Base-by-base conservation (phyloP, 129 eudicot species). In the Sambucus nigra region DNA sequence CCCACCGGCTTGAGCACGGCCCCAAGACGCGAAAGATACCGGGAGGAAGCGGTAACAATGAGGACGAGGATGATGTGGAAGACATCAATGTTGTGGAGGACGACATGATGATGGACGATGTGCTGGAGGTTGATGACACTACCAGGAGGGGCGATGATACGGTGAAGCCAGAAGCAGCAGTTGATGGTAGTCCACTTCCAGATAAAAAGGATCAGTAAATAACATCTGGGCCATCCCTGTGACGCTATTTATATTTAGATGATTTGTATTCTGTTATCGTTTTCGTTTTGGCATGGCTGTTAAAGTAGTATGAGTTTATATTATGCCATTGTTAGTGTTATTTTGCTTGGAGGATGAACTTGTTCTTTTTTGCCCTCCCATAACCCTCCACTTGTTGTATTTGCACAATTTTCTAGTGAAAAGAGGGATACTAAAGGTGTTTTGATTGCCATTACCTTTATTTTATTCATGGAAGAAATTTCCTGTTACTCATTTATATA, bases 1-100 rank as follows among this genome's bases (percentile, higher is more conserved):
- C 99, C 52, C 99, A 92, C 58, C 76, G 87, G 75, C 95, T 92
- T 15, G 99, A 92, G 73, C 96, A 86, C 38, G 99, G 99, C 16
- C 99, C 94, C 2, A 92, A 92, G 75, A 80, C 83, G 17, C 67
- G 99, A 22, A 82, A 69, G 63, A 80, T 92, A 27, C 88, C 99
- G 1, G 84, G 89, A 18, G 94, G 80, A 52, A 55, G 42, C 52
- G 19, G 57, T 24, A 66, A 82, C 62, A 79, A 82, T 19, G 99
- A 92, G 29, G 99, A 92, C 20, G 99, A 91, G 46, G 95, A 89
- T 42, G 95, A 86, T 28, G 95, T 92, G 54, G 99, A 92, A 63
- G 96, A 92, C 56, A 92, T 92, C 26, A 92, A 82, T 41, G 96
- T 65, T 2, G 96, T 71, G 14, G 99, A 92, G 72, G 94, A 92